These are phyloP conservation scores for Scytalidium lignicola DNA, from an alignment of 2,329 filamentous ascomycete species.

Conservation along the genomic window DNA sequence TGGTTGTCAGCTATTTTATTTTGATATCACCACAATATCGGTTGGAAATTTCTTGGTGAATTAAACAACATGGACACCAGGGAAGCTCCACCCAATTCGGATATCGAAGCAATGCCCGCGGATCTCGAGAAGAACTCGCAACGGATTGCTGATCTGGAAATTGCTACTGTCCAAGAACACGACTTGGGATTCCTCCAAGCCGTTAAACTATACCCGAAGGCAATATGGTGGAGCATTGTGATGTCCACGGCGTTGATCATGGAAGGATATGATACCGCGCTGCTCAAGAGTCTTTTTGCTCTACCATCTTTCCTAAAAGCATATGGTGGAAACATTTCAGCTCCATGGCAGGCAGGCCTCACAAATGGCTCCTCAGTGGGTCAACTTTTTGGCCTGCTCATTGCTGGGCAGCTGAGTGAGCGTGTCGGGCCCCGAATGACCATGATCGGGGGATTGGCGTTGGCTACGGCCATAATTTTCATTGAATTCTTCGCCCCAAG, in stretches of 20 bases:
- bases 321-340: conserved; percentile 31
- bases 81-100: no score
- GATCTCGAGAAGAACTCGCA: background rate
- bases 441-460: conserved; percentile 36
- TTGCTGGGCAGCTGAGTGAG: conserved; percentile 35
- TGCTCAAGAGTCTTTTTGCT: conserved; percentile 29
- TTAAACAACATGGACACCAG: no score
- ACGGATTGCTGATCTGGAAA: conserved; percentile 1
- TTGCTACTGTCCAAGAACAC: conserved; percentile 2
- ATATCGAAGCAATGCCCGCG: no score
- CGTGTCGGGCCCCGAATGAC: conserved; percentile 39
- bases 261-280: conserved; percentile 31
- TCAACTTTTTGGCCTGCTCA: conserved; percentile 34
- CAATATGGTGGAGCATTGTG: conserved; percentile 24
- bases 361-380: conserved; percentile 35
- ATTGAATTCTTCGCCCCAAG: conserved; percentile 43
- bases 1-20: no score
- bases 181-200: conserved; percentile 1
- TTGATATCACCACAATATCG: no score
- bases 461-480: conserved; percentile 37
- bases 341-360: conserved; percentile 37
- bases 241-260: conserved; percentile 31
- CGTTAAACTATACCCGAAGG: conserved; percentile 3
- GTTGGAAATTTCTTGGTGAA: no score
- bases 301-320: conserved; percentile 22